phyloP scores from a whole-genome alignment of 2,329 filamentous ascomycete species.

The Colletotrichum neosansevieriae region DNA sequence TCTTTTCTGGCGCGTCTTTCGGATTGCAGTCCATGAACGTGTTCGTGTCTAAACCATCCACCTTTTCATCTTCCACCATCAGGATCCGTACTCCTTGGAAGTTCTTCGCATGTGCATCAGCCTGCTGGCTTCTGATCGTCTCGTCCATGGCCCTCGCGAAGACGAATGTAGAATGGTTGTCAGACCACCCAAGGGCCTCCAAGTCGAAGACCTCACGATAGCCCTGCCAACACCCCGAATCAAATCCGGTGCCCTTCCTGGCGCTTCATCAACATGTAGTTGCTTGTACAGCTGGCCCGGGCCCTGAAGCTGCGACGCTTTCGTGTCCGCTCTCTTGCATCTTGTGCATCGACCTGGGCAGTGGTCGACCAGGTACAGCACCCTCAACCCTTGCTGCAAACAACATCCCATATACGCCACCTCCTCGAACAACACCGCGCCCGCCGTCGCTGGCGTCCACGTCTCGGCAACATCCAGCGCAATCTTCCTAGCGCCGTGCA shows the following conservation, averaged over 20 bases:
- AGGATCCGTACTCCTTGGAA: constrained; percentile 46
- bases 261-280: constrained; percentile 41
- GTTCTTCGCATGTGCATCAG: constrained; percentile 29
- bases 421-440: constrained; percentile 44
- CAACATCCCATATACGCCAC: constrained; percentile 47
- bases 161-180: constrained; percentile 46
- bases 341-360: constrained; percentile 44
- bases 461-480: constrained; percentile 48
- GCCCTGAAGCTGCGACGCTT: constrained; percentile 37
- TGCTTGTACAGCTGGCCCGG: constrained; percentile 43
- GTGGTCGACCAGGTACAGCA: constrained; percentile 49
- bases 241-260: constrained; percentile 44
- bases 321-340: constrained; percentile 39
- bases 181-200: constrained; percentile 48
- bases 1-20: background rate
- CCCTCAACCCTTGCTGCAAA: constrained; percentile 46
- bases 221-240: constrained; percentile 47
- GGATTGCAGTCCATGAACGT: constrained; percentile 32
- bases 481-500: constrained; percentile 44
- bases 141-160: constrained; percentile 48
- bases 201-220: constrained; percentile 51
- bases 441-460: constrained; percentile 38
- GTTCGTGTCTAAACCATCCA: constrained; percentile 24
- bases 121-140: constrained; percentile 49
- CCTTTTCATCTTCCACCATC: constrained; percentile 44